phyloP scores from a whole-genome alignment of 805 yeast genomes.

The Dipodascopsis uninucleata region DNA sequence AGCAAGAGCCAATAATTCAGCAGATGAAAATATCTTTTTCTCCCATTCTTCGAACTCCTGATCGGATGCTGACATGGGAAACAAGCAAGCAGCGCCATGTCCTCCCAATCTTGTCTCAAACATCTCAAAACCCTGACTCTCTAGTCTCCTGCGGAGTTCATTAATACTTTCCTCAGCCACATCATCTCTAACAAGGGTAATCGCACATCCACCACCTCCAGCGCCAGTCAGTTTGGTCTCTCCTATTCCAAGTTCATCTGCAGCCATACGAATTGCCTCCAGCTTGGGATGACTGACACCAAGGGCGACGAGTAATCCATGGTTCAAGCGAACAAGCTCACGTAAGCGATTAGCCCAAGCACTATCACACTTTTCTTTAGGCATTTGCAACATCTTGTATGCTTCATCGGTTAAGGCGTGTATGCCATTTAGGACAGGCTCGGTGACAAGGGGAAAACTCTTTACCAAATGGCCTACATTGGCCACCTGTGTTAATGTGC shows the following conservation, averaged over 20 bases:
- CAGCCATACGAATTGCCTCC: conserved; percentile 65
- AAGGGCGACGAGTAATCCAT: conserved; percentile 75
- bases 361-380: conserved; percentile 33
- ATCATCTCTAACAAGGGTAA: conserved; percentile 62
- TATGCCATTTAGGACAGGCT: conserved; percentile 69
- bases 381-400: conserved; percentile 51
- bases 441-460: conserved; percentile 52
- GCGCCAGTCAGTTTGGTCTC: conserved; percentile 96
- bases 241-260: conserved; percentile 66
- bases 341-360: conserved; percentile 40
- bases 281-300: conserved; percentile 94
- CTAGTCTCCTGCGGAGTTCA: conserved; percentile 37
- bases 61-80: conserved; percentile 26
- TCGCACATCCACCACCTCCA: conserved; percentile 99
- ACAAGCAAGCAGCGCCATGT: conserved; percentile 65
- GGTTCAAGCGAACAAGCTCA: conserved; percentile 74
- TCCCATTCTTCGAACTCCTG: conserved; percentile 24
- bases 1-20: conserved; percentile 40
- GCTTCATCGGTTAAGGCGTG: conserved; percentile 72
- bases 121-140: conserved; percentile 60
- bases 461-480: conserved; percentile 58
- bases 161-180: conserved; percentile 38
- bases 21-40: conserved; percentile 29
- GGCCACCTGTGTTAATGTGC: conserved; percentile 79
- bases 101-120: conserved; percentile 85